A percentile compares a stretch with the other conserved stretches of the same genome.
These are phyloP conservation scores for Arxiozyma telluris DNA, from an alignment of 1,139 yeast genomes.

Conservation along the genomic window DNA sequence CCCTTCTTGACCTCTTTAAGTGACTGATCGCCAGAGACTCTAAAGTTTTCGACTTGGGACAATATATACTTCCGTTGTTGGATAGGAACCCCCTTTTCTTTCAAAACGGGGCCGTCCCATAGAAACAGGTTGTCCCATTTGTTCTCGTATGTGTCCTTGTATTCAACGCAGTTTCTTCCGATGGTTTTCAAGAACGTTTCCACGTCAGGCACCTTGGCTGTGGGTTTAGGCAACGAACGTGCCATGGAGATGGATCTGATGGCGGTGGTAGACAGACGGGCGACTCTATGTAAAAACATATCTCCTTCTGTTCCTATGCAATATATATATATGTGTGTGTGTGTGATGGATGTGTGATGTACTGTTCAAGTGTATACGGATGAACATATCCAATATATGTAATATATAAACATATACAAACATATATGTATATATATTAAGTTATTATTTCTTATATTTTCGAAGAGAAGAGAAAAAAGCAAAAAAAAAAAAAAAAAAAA, in stretches of 20 bases:
- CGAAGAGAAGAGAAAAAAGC: no score
- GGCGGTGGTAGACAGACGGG: constrained; percentile 7
- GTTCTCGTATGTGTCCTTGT: constrained; percentile 59
- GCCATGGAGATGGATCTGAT: constrained; percentile 1
- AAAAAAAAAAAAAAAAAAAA: no score
- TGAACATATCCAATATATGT: no score
- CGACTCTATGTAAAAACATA: constrained; percentile 16
- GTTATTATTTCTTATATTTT: no score
- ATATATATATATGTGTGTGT: no score
- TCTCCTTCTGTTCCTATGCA: no score
- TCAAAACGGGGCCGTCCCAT: constrained; percentile 49
- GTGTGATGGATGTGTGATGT: no score
- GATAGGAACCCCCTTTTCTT: constrained; percentile 71
- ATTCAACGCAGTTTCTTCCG: constrained; percentile 67
- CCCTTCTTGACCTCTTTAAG: constrained; percentile 55
- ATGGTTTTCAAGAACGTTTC: constrained; percentile 60
- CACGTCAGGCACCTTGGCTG: constrained; percentile 57
- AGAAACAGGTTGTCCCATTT: constrained; percentile 61
- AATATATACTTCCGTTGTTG: constrained; percentile 60
- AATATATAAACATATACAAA: no score
- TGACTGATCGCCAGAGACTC: constrained; percentile 45
- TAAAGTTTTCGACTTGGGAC: constrained; percentile 33
- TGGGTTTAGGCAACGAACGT: constrained; percentile 37
- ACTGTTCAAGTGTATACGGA: no score
- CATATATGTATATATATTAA: no score